Base-by-base conservation (phyloP, 805 yeast genomes). In the Barnettozyma californica region DNA sequence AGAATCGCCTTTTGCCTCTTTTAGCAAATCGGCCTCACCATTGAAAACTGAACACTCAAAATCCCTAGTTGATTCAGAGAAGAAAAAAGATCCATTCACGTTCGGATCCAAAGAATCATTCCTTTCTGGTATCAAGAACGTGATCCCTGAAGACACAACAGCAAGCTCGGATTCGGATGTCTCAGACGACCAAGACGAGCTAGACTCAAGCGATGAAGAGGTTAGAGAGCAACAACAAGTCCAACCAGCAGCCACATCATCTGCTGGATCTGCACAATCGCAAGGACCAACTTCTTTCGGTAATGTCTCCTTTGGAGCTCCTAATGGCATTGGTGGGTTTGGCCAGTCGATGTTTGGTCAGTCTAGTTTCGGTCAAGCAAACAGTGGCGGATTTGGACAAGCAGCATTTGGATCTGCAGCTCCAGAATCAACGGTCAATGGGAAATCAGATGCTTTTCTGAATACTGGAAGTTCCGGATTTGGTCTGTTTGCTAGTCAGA, bases 1-100 rank as follows among this genome's bases (percentile, higher is more conserved):
- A 19, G 46, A 51, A 2, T 57, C 59, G 5, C 51, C 64, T n/a
- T 61, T 59, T 43, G 62, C 59, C 25, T 42, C 59, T 1, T 54
- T 57, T 41, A 59, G 60, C 4, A 29, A 14, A 11, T 29, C 33
- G 3, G 33, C 33, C n/a, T 29, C 16, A 13, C n/a, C n/a, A 13
- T 13, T 14, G 16, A 29, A 29, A 16, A 13, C n/a, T 13, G 16
- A 45, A 35, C 25, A 25, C 9, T 23, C 41, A 21, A 10, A 7
- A 3, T 29, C 16, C 9, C 11, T 11, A 29, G 4, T 29, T 29
- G 33, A 16, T 11, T 29, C 33, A 29, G 14, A 29, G 33, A 16
- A n/a, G n/a, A n/a, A n/a, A n/a, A n/a, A 29, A 4, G 33, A 29
- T 14, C 16, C 19, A 35, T 46, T n/a, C 37, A 43, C 3, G 19